Conservation (phyloP, 2,329 filamentous ascomycete species). For the Xylariaceae sp. region DNA sequence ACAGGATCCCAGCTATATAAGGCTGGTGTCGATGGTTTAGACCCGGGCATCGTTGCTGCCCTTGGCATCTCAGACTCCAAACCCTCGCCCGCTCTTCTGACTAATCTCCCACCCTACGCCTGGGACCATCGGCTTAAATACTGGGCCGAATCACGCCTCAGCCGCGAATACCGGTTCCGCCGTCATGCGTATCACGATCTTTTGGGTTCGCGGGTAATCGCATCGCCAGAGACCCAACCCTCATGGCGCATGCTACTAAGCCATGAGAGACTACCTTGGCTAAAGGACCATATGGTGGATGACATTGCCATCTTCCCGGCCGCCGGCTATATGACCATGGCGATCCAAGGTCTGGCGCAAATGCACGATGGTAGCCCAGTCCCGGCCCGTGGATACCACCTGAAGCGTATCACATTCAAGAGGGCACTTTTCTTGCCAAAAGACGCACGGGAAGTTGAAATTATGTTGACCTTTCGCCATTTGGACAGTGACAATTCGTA, state of each 20-base stretch:
- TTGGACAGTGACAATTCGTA: too few relatives aligned
- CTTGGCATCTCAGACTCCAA: neutral
- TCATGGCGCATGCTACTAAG: constrained; percentile 8
- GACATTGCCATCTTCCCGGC: constrained; percentile 2
- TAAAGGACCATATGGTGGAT: constrained; percentile 18
- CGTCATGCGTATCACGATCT: constrained; percentile 6
- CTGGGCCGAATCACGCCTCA: constrained; percentile 18
- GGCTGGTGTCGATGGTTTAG: too few relatives aligned
- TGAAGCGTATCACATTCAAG: too few relatives aligned
- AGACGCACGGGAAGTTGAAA: too few relatives aligned
- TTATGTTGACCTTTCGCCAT: too few relatives aligned
- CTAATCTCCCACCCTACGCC: constrained; percentile 15
- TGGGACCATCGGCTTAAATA: constrained; percentile 16
- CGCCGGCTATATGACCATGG: constrained; percentile 10
- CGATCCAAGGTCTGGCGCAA: constrained; percentile 1
- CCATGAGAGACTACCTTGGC: constrained; percentile 2
- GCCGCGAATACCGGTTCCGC: neutral
- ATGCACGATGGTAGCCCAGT: neutral
- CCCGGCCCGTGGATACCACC: too few relatives aligned
- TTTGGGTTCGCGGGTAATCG: neutral
- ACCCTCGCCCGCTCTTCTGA: neutral
- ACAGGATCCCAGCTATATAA: too few relatives aligned
- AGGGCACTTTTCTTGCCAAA: too few relatives aligned
- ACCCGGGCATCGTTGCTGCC: too few relatives aligned
- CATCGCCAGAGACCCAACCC: neutral